Conservation (phyloP, 2,329 filamentous ascomycete genomes). For the Colletotrichum godetiae region DNA sequence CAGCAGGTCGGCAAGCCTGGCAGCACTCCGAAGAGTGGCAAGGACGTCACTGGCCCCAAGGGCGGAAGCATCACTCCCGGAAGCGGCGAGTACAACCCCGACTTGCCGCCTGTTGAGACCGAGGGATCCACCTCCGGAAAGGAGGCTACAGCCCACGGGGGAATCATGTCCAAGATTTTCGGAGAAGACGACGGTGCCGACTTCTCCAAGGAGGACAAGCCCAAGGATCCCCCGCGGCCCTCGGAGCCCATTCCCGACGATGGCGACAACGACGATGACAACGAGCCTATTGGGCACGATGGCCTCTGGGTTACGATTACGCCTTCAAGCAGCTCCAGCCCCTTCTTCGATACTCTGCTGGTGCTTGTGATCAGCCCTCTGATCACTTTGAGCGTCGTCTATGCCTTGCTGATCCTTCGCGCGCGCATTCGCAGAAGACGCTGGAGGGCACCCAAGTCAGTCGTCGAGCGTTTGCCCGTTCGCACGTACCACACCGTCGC, state of each 20-base stretch:
- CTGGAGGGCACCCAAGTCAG: constrained; percentile 97
- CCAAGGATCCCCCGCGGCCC: constrained; percentile 36
- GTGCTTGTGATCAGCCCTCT: constrained; percentile 95
- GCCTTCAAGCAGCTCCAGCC: constrained; percentile 87
- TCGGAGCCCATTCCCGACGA: constrained; percentile 37
- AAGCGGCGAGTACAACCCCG: constrained; percentile 73
- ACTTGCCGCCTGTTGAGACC: constrained; percentile 43
- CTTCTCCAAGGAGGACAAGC: constrained; percentile 39
- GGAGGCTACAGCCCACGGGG: constrained; percentile 37
- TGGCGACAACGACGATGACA: constrained; percentile 32
- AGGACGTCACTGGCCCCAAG: constrained; percentile 54
- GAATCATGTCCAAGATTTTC: constrained; percentile 63
- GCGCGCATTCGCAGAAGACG: constrained; percentile 88
- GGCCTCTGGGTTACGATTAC: constrained; percentile 98
- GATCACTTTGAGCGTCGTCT: constrained; percentile 92
- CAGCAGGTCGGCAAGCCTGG: constrained; percentile 35
- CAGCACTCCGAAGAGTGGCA: constrained; percentile 35
- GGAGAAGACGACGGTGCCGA: constrained; percentile 54
- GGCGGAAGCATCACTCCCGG: constrained; percentile 78
- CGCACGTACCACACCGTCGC: constrained; percentile 92
- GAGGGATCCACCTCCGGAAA: constrained; percentile 41
- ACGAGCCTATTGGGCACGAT: constrained; percentile 66
- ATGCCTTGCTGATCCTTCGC: constrained; percentile 86
- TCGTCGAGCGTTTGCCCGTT: constrained; percentile 94
- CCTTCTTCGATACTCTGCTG: constrained; percentile 96